Evolutionary conservation across 306 rosid species (phyloP), one percentile per base, ranked within the genome.

Genomic region (Alnus glutinosa): DNA sequence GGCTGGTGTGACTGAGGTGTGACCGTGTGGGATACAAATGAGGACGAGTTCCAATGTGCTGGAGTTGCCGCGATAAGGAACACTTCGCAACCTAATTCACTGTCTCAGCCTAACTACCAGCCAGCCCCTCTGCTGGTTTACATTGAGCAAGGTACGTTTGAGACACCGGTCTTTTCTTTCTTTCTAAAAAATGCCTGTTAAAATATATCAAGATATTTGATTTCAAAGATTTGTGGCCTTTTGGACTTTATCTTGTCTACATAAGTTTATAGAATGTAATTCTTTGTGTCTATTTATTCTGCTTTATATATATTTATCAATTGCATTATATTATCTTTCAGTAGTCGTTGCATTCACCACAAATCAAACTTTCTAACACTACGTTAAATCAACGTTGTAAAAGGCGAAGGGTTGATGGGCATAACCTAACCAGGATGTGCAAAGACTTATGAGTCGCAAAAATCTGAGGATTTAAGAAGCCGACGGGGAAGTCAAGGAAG

Each of bases 351-450:
- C 28, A 23, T 23, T 23, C 28, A 23, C 28, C 28, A 23, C 12
- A 11, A 50, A 34, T 34, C 37, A 34, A 11, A 50, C 4, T 1
- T 54, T 54, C n/a, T 16, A 15, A 54, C 59, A 54, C n/a, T n/a
- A n/a, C 16, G 59, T 54, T 18, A 9, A 23, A 23, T 54, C 3
- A 14, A 54, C 19, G 8, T 14, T 18, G 59, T 54, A 4, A 19
- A 79, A 80, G 83, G 83, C n/a, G 83, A 80, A 18, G 83, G 79
- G 49, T 54, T 51, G 59, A 0, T 80, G 18, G 83, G 83, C 6
- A 1, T 74, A 13, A 64, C 48, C 61, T 67, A 44, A 63, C 83
- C 83, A 18, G 83, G 83, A 36, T 80, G 83, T 6, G 70, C 83
- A 11, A 79, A 80, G 79, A 74, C 79, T 15, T 80, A 51, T 23